Evolutionary conservation across 176 grass and related monocot genomes (phyloP).

Genomic region (Elymus sibiricus): DNA sequence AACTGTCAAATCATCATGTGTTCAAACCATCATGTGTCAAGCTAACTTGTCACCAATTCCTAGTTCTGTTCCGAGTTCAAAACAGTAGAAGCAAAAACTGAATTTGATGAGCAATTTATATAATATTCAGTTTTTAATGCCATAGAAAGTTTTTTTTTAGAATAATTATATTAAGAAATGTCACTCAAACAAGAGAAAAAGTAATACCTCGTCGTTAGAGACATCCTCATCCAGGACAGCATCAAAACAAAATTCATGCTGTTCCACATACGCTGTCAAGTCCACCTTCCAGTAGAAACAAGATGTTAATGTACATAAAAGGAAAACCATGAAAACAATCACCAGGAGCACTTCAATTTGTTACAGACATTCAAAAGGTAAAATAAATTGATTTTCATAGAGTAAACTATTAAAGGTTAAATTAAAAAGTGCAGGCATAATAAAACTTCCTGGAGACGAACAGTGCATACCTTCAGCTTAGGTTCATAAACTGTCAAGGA

Average conservation of each 20-base stretch:
- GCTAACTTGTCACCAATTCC: neutral
- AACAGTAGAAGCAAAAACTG: neutral
- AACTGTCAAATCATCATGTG: neutral
- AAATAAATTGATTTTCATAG: conserved; percentile 10
- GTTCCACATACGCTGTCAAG: conserved; percentile 94
- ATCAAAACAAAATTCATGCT: conserved; percentile 96
- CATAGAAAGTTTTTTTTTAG: neutral
- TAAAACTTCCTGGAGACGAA: neutral
- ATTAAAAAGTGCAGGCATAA: conserved; percentile 11
- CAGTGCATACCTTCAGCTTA: conserved; percentile 78
- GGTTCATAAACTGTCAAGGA: conserved; percentile 88
- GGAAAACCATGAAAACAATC: neutral
- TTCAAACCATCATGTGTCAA: neutral
- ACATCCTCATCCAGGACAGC: conserved; percentile 93
- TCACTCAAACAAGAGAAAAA: conserved; percentile 19
- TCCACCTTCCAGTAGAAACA: conserved; percentile 70
- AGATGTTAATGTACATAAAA: conserved; percentile 34
- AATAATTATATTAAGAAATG: neutral
- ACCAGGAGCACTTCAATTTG: neutral
- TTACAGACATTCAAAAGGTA: neutral
- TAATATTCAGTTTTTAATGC: neutral
- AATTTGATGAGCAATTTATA: neutral
- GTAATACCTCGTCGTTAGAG: conserved; percentile 89
- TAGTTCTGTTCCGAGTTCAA: neutral
- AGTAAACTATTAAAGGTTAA: neutral